Evolutionary conservation across 1,284 basidiomycete genomes (phyloP).

Genomic region (Malassezia furfur): DNA sequence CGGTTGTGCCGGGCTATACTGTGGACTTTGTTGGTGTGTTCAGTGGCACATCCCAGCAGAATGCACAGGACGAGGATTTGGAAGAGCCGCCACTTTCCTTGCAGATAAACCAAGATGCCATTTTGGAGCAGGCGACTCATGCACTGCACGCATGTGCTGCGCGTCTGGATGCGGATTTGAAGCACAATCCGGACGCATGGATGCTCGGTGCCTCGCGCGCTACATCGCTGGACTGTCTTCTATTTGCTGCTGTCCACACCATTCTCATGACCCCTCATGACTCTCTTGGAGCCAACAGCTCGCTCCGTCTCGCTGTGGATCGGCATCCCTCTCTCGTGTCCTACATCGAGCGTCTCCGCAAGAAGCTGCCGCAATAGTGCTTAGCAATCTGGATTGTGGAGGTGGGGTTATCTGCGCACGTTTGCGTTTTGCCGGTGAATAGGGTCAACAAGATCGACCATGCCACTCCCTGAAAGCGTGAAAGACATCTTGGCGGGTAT

Average conservation of each 20-base stretch:
- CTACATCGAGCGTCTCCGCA: conserved; percentile 11
- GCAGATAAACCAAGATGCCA: conserved; percentile 6
- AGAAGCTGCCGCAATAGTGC: conserved; percentile 2
- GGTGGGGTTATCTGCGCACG: background rate
- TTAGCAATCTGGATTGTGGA: background rate
- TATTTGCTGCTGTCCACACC: conserved; percentile 11
- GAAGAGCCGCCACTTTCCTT: background rate
- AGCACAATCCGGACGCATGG: background rate
- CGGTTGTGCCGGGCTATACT: conserved; percentile 10
- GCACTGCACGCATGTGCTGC: conserved; percentile 7
- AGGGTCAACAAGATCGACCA: background rate
- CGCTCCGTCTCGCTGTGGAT: background rate
- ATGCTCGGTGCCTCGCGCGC: conserved; percentile 11
- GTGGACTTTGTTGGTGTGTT: conserved; percentile 13
- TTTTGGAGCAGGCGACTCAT: conserved; percentile 3
- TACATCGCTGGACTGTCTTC: conserved; percentile 9
- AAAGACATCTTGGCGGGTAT: conserved; percentile 32
- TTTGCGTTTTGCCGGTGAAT: background rate
- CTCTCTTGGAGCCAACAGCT: background rate
- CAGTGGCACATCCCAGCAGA: conserved; percentile 9
- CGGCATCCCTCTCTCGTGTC: background rate
- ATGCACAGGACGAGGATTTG: background rate
- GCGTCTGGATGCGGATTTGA: conserved; percentile 2
- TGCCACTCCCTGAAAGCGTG: conserved; percentile 22
- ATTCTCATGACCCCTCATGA: background rate